Evolutionary conservation across 345 rosid genomes (phyloP).

Genomic region (Acer negundo): DNA sequence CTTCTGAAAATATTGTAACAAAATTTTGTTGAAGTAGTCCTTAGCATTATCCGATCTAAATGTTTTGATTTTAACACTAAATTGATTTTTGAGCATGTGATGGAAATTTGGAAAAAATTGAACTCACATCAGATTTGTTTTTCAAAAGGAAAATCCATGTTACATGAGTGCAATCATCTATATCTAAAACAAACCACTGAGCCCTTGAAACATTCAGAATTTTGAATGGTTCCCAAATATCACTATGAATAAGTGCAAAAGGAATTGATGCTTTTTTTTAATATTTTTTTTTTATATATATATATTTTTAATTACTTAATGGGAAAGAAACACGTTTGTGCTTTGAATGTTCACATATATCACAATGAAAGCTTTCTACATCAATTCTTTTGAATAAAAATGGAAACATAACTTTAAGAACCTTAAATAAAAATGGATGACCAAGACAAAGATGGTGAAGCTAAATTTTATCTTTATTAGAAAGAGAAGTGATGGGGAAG

Average conservation of each 20-base stretch:
- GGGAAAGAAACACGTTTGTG: not conserved
- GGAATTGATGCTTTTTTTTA: not conserved
- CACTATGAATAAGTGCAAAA: not conserved
- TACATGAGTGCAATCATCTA: not conserved
- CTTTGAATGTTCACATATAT: slow-evolving; percentile 12
- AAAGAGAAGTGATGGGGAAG: too few relatives aligned
- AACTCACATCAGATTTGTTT: slow-evolving; percentile 1
- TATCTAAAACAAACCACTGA: not conserved
- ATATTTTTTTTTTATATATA: too few relatives aligned
- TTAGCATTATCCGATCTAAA: not conserved
- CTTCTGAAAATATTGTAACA: too few relatives aligned
- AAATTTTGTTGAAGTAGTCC: not conserved
- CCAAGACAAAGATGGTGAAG: not conserved
- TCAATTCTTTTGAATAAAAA: not conserved
- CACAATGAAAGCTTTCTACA: not conserved
- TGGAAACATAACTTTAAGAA: slow-evolving; percentile 3
- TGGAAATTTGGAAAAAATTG: not conserved
- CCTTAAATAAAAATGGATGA: not conserved
- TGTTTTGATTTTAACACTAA: not conserved
- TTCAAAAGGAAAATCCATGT: not conserved
- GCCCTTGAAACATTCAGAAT: not conserved
- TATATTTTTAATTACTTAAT: too few relatives aligned
- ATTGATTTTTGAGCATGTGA: not conserved
- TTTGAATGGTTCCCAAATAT: not conserved
- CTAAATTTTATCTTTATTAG: not conserved